A percentile compares a stretch with the other conserved stretches of the same genome.
Evolutionary conservation across 2,329 filamentous ascomycete species (phyloP).

Genomic region (Fusarium cicatricum): DNA sequence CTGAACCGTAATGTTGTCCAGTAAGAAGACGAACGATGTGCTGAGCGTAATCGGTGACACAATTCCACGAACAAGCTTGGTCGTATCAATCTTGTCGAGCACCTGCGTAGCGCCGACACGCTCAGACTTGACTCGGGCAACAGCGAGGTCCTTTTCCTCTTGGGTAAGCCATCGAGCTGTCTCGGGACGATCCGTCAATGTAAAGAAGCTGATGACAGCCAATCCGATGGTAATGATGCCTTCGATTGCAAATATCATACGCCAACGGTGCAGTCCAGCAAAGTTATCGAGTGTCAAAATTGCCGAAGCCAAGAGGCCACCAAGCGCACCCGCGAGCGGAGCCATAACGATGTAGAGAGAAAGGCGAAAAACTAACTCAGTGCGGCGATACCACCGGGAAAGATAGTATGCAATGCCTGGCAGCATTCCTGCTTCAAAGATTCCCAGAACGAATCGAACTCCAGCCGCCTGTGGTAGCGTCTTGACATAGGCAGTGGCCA

Average conservation of each 20-base stretch:
- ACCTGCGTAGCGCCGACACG: conserved; percentile 66
- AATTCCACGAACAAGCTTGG: conserved; percentile 68
- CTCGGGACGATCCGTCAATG: conserved; percentile 71
- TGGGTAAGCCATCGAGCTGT: conserved; percentile 70
- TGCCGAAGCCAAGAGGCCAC: conserved; percentile 68
- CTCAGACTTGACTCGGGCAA: conserved; percentile 66
- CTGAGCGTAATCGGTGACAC: conserved; percentile 63
- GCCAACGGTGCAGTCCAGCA: conserved; percentile 65
- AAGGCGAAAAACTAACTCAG: conserved; percentile 69
- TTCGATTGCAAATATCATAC: conserved; percentile 78
- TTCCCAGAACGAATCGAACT: conserved; percentile 66
- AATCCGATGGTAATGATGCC: conserved; percentile 66
- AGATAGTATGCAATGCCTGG: conserved; percentile 73
- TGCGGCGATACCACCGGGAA: conserved; percentile 68
- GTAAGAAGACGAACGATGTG: conserved; percentile 66
- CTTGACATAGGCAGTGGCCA: conserved; percentile 69
- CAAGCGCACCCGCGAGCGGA: conserved; percentile 71
- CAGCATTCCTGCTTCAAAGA: conserved; percentile 72
- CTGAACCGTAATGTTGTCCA: conserved; percentile 76
- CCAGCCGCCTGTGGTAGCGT: conserved; percentile 56
- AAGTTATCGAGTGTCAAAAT: conserved; percentile 68
- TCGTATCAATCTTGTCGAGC: conserved; percentile 63
- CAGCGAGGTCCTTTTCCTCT: conserved; percentile 69
- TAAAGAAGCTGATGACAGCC: conserved; percentile 65
- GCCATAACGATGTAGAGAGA: conserved; percentile 72